Evolutionary conservation across 2,329 filamentous ascomycete genomes (phyloP).

Genomic region (Botrytis aclada): DNA sequence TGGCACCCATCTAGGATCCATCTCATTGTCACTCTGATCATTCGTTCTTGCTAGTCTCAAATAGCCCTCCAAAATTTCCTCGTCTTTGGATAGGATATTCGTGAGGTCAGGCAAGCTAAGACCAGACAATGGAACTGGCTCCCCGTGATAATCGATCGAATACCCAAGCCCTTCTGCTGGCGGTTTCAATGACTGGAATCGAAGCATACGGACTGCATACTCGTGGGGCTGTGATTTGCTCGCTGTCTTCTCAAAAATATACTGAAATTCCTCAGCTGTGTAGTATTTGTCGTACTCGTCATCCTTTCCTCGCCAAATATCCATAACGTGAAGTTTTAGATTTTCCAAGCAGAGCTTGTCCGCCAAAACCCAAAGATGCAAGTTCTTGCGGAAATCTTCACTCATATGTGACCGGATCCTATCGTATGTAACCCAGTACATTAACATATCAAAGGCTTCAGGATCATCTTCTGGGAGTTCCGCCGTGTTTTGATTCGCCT

Average conservation of each 20-base stretch:
- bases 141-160: neutral
- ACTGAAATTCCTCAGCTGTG: neutral
- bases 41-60: neutral
- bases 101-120: neutral
- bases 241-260: neutral
- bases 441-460: constrained; percentile 18
- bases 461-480: constrained; percentile 21
- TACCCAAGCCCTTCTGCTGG: neutral
- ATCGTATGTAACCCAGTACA: constrained; percentile 20
- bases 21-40: neutral
- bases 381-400: neutral
- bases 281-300: neutral
- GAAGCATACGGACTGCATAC: neutral
- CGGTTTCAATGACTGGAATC: neutral
- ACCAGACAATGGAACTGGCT: neutral
- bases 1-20: neutral
- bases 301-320: neutral
- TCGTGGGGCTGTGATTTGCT: neutral
- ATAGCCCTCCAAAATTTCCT: neutral
- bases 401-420: neutral
- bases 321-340: constrained; percentile 3
- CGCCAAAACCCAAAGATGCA: constrained; percentile 1
- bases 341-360: constrained; percentile 5
- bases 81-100: neutral
- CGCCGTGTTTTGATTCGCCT: constrained; percentile 9